phyloP scores from a whole-genome alignment of 1,284 basidiomycete species.

The Ustilago curta region DNA sequence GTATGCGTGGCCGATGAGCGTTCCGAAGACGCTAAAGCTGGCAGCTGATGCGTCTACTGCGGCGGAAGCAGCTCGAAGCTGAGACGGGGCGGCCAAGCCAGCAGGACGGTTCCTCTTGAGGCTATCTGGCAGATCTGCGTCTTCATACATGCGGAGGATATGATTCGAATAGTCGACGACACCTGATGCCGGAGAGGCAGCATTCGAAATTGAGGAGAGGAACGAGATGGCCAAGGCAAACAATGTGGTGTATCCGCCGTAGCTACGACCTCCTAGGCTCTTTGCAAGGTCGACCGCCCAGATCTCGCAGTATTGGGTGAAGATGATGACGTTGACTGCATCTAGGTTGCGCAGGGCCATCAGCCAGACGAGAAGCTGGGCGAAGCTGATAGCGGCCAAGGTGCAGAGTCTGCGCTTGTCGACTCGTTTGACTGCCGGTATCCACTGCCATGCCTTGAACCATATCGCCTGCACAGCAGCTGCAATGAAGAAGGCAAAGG shows the following conservation, averaged over 20 bases:
- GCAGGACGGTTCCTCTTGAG: slow-evolving; percentile 44
- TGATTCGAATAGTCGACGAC: slow-evolving; percentile 18
- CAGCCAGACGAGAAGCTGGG: slow-evolving; percentile 62
- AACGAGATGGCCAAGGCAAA: slow-evolving; percentile 58
- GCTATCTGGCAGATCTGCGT: slow-evolving; percentile 53
- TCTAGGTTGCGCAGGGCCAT: slow-evolving; percentile 61
- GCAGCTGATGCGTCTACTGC: slow-evolving; percentile 42
- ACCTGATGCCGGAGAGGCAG: slow-evolving; percentile 12
- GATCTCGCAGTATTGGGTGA: slow-evolving; percentile 67
- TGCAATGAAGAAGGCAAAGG: slow-evolving; percentile 54
- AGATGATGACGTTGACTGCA: slow-evolving; percentile 63
- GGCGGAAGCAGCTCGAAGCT: slow-evolving; percentile 28
- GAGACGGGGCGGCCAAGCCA: slow-evolving; percentile 47
- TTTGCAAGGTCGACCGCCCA: slow-evolving; percentile 64
- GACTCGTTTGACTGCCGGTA: slow-evolving; percentile 42
- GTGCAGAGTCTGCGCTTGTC: slow-evolving; percentile 46
- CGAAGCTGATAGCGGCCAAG: slow-evolving; percentile 54
- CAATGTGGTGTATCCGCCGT: slow-evolving; percentile 58
- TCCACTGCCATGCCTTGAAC: slow-evolving; percentile 66
- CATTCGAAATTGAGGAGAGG: slow-evolving; percentile 42
- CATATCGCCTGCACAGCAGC: slow-evolving; percentile 51
- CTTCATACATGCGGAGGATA: slow-evolving; percentile 39
- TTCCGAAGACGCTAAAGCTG: slow-evolving; percentile 46
- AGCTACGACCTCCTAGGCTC: slow-evolving; percentile 37
- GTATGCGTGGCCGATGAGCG: slow-evolving; percentile 52